Conservation (phyloP, 1,284 basidiomycete species). For the Irpex rosettiformis region DNA sequence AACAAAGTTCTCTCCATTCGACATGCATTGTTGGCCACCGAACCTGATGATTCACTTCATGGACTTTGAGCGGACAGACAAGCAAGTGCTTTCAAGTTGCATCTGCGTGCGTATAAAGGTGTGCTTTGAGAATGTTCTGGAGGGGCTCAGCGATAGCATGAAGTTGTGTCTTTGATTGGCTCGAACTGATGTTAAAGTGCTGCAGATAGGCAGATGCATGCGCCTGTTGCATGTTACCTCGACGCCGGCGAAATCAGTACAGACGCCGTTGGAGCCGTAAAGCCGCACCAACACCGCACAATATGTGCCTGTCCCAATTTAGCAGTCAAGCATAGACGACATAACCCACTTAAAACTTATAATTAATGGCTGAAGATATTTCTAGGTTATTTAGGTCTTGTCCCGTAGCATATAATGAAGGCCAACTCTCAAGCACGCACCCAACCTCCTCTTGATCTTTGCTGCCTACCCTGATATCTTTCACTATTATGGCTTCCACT, state of each 20-base stretch:
- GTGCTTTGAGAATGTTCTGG: background rate
- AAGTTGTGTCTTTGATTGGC: background rate
- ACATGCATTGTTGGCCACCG: background rate
- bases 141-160: background rate
- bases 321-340: constrained; percentile 1
- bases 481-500: constrained; percentile 6
- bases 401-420: constrained; percentile 4
- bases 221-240: background rate
- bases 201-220: background rate
- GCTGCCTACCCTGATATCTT: background rate
- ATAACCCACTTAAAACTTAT: background rate
- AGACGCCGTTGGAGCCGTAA: constrained; percentile 6
- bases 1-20: background rate
- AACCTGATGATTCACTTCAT: background rate
- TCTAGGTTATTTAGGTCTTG: background rate
- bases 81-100: background rate
- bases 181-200: background rate
- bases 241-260: background rate
- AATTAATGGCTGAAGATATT: background rate
- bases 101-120: background rate
- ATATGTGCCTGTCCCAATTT: constrained; percentile 7
- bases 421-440: background rate
- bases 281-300: constrained; percentile 19
- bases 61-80: constrained; percentile 9
- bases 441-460: constrained; percentile 1